These are phyloP conservation scores for Cladosporium sp. DNA, from an alignment of 2,329 filamentous ascomycete genomes.

Conservation along the genomic window DNA sequence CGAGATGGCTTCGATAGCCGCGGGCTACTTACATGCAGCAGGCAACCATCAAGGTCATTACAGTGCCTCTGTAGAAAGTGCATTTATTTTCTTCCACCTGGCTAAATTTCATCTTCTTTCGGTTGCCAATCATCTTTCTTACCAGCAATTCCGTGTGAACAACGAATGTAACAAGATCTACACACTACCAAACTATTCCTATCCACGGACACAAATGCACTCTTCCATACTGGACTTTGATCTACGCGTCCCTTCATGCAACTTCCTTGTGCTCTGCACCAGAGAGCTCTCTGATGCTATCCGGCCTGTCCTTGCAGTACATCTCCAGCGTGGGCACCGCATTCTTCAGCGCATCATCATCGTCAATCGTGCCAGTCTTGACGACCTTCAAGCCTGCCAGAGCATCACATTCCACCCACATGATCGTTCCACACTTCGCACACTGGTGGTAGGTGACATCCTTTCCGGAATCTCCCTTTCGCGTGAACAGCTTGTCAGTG, in stretches of 20 bases:
- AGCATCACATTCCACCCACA: slow-evolving; percentile 24
- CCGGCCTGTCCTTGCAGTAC: slow-evolving; percentile 27
- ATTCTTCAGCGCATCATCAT: slow-evolving; percentile 19
- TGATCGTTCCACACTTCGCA: slow-evolving; percentile 26
- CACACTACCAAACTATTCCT: too few relatives aligned
- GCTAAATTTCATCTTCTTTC: too few relatives aligned
- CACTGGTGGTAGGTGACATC: slow-evolving; percentile 28
- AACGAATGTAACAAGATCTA: too few relatives aligned
- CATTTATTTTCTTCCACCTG: too few relatives aligned
- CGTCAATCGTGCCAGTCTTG: slow-evolving; percentile 31
- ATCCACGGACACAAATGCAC: too few relatives aligned
- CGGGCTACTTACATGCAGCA: too few relatives aligned
- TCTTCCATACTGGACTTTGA: slow-evolving; percentile 5
- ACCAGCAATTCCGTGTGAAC: too few relatives aligned
- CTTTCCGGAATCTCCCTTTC: slow-evolving; percentile 23
- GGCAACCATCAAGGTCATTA: too few relatives aligned
- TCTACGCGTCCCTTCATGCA: slow-evolving; percentile 5
- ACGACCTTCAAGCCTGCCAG: slow-evolving; percentile 25
- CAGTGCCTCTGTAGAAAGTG: too few relatives aligned
- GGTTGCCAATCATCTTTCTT: too few relatives aligned
- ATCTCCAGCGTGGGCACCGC: slow-evolving; percentile 26
- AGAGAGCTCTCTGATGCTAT: slow-evolving; percentile 23
- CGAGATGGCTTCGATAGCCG: too few relatives aligned
- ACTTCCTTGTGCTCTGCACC: slow-evolving; percentile 25
- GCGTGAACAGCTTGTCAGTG: slow-evolving; percentile 20